phyloP scores from a whole-genome alignment of 208 protist species.

The Acanthamoeba divionensis region DNA sequence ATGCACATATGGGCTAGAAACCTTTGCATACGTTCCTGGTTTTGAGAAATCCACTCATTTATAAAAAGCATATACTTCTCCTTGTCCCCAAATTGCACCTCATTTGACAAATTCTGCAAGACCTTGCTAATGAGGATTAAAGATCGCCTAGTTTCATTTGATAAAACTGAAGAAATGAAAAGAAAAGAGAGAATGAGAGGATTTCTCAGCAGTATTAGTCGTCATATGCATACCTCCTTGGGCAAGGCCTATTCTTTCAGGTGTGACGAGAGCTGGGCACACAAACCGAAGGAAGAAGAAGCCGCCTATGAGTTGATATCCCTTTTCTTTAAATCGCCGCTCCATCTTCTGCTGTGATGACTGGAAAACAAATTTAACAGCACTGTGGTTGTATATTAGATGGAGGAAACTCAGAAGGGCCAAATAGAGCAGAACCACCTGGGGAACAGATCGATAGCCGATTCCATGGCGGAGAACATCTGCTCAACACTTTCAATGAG shows the following conservation, averaged over 20 bases:
- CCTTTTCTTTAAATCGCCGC: background rate
- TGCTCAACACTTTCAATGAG: background rate
- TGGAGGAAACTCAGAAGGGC: background rate
- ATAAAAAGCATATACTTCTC: conserved; percentile 19
- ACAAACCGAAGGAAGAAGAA: conserved; percentile 36
- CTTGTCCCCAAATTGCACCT: conserved; percentile 7
- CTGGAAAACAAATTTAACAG: background rate
- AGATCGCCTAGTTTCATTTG: background rate
- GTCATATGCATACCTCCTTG: background rate
- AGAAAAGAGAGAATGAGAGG: no score
- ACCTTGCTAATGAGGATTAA: conserved; percentile 52
- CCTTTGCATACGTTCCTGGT: background rate
- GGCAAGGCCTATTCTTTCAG: conserved; percentile 8
- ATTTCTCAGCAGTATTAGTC: background rate
- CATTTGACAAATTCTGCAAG: conserved; percentile 16
- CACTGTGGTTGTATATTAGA: background rate
- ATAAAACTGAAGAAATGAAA: background rate
- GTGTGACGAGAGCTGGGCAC: background rate
- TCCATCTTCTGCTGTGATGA: background rate
- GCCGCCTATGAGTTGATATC: background rate
- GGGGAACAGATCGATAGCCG: conserved; percentile 8
- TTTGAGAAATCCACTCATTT: conserved; percentile 7
- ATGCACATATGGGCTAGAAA: background rate
- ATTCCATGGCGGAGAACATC: conserved; percentile 12
- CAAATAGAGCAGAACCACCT: background rate